Percentiles rank a stretch among this genome's conserved stretches.
Conservation (phyloP, 2,329 filamentous ascomycete genomes). For the Pseudogymnoascus sp. region DNA sequence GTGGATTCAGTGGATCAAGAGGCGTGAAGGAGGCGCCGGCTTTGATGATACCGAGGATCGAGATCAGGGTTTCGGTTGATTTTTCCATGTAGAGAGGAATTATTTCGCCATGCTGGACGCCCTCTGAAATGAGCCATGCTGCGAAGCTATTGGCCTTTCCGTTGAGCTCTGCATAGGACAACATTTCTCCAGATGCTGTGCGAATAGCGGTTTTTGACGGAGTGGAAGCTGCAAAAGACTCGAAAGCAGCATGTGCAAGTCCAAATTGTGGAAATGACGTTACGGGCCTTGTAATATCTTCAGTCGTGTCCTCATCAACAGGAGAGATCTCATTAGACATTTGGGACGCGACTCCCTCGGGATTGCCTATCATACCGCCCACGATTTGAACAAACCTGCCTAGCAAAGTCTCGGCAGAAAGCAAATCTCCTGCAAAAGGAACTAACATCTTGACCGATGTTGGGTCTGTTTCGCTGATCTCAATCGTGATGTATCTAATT, state of each 20-base stretch:
- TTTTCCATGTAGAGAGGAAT: conserved; percentile 9
- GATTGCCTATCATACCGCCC: not conserved
- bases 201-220: not conserved
- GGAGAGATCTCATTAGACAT: not conserved
- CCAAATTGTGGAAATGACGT: not conserved
- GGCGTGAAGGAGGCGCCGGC: conserved; percentile 1
- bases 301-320: not conserved
- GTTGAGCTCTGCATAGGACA: conserved; percentile 7
- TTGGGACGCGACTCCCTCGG: not conserved
- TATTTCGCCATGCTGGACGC: conserved; percentile 7
- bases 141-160: conserved; percentile 9
- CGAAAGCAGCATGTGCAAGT: not conserved
- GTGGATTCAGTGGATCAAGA: conserved; percentile 1
- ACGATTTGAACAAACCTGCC: not conserved
- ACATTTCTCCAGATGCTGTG: not conserved
- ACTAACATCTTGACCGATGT: conserved; percentile 1
- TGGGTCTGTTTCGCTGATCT: conserved; percentile 8
- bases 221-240: not conserved
- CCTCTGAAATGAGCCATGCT: not conserved
- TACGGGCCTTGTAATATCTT: not conserved
- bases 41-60: conserved; percentile 9
- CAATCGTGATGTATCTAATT: conserved; percentile 1
- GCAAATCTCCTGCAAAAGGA: not conserved
- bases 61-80: conserved; percentile 4
- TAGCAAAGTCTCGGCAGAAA: not conserved